Evolutionary conservation across 805 yeast genomes (phyloP).

Genomic region (Citeromyces matritensis): DNA sequence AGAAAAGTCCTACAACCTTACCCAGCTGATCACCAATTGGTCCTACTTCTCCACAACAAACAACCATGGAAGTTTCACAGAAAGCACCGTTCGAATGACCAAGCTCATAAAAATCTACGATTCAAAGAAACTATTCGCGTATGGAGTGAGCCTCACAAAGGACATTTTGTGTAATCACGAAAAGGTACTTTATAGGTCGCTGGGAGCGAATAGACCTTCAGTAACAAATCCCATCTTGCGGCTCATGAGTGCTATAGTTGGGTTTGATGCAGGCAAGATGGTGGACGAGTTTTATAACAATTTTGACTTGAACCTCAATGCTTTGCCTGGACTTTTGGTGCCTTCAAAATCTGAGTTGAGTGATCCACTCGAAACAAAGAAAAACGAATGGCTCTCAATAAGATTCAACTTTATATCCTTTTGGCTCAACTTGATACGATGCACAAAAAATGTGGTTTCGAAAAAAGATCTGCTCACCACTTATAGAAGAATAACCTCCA

Average conservation of each 20-base stretch:
- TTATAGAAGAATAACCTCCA: slow-evolving; percentile 41
- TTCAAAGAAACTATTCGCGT: slow-evolving; percentile 7
- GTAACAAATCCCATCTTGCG: slow-evolving; percentile 48
- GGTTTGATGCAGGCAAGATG: slow-evolving; percentile 30
- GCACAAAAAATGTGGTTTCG: slow-evolving; percentile 24
- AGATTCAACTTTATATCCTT: slow-evolving; percentile 48
- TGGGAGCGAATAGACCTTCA: slow-evolving; percentile 40
- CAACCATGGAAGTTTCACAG: slow-evolving; percentile 35
- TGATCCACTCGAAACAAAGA: slow-evolving; percentile 15
- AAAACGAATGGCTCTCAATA: slow-evolving; percentile 24
- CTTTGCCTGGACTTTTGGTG: slow-evolving; percentile 43
- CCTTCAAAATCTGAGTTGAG: slow-evolving; percentile 34
- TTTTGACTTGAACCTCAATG: slow-evolving; percentile 54
- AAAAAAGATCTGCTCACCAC: slow-evolving; percentile 52
- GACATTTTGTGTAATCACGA: slow-evolving; percentile 39
- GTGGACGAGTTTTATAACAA: slow-evolving; percentile 42
- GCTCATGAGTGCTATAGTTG: slow-evolving; percentile 35
- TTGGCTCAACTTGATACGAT: slow-evolving; percentile 33
- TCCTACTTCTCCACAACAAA: slow-evolving; percentile 26
- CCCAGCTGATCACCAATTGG: slow-evolving; percentile 22
- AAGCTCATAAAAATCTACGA: slow-evolving; percentile 15
- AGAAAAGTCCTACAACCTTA: slow-evolving; percentile 8
- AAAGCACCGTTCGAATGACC: slow-evolving; percentile 23
- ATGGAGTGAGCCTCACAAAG: slow-evolving; percentile 23
- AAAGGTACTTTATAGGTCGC: slow-evolving; percentile 53